phyloP scores from a whole-genome alignment of 2,329 filamentous ascomycete genomes.

The Fusarium ramigenum region DNA sequence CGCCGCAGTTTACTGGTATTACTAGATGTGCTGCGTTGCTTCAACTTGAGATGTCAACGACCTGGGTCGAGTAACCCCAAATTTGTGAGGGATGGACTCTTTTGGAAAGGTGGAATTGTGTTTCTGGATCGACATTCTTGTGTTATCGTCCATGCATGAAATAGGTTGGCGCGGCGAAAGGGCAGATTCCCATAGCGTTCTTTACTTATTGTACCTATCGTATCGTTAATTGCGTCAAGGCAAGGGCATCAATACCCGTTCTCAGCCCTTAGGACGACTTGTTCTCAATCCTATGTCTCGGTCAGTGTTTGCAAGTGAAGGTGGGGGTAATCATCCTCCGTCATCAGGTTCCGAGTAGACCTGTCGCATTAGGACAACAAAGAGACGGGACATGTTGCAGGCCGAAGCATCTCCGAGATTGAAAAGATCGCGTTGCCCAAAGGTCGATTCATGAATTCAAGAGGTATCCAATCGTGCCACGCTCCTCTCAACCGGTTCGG shows the following conservation, averaged over 20 bases:
- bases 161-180: conserved; percentile 39
- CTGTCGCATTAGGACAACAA: not conserved
- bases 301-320: not conserved
- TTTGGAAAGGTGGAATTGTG: conserved; percentile 19
- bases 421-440: not conserved
- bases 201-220: conserved; percentile 25
- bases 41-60: not conserved
- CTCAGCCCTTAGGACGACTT: not conserved
- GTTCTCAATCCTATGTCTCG: not conserved
- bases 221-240: conserved; percentile 10
- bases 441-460: not conserved
- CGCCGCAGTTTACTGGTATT: not conserved
- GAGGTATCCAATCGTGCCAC: not conserved
- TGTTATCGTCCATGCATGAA: conserved; percentile 32
- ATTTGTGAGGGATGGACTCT: not conserved
- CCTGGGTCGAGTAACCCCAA: not conserved
- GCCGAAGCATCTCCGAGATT: not conserved
- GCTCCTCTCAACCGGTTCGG: not conserved
- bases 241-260: conserved; percentile 9
- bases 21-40: not conserved
- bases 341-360: not conserved
- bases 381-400: not conserved
- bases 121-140: conserved; percentile 22
- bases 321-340: not conserved
- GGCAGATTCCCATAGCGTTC: conserved; percentile 40